Conservation (phyloP, 2,329 filamentous ascomycete genomes). For the Clonostachys byssicola region DNA sequence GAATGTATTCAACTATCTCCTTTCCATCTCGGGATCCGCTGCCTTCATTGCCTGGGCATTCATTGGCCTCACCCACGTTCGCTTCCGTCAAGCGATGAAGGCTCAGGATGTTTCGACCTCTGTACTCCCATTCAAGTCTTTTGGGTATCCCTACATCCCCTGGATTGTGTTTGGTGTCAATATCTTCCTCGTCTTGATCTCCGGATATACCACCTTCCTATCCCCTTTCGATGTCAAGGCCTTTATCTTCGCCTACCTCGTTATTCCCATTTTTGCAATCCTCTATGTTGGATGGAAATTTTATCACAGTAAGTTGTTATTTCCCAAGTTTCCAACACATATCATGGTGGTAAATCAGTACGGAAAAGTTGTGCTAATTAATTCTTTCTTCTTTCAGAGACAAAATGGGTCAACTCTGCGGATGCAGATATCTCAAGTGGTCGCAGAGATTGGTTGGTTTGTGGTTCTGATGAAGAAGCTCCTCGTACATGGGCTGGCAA, state of each 20-base stretch:
- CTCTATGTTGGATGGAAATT: conserved; percentile 6
- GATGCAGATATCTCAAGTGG: conserved; percentile 5
- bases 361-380: no score
- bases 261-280: conserved; percentile 5
- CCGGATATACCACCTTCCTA: conserved; percentile 5
- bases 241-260: conserved; percentile 6
- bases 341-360: no score
- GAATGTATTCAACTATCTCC: conserved; percentile 5
- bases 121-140: not conserved
- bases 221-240: conserved; percentile 5
- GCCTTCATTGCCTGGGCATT: conserved; percentile 1
- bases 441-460: conserved; percentile 4
- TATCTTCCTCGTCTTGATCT: conserved; percentile 5
- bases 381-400: not conserved
- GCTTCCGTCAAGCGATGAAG: conserved; percentile 29
- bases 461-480: conserved; percentile 1
- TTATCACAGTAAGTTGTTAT: conserved; percentile 4
- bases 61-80: not conserved
- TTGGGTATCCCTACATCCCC: conserved; percentile 4
- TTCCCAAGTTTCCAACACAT: not conserved
- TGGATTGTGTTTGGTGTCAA: conserved; percentile 5
- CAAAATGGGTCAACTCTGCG: conserved; percentile 3
- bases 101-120: conserved; percentile 30
- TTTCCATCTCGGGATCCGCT: not conserved
- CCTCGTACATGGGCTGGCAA: not conserved